These are phyloP conservation scores for Abrus pulchellus DNA, from an alignment of 306 rosid species.

Conservation along the genomic window DNA sequence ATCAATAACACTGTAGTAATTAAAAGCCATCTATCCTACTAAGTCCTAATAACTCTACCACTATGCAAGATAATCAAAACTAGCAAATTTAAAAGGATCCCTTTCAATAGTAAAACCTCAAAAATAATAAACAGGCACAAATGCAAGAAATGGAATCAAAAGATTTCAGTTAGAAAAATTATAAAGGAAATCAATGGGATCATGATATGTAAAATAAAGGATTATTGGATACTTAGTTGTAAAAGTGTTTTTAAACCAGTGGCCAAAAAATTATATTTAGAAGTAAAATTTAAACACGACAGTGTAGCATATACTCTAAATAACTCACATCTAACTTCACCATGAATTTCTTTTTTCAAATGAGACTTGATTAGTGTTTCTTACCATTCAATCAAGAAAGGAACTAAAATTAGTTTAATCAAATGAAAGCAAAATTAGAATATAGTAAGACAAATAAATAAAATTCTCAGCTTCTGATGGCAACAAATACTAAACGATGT, in stretches of 20 bases:
- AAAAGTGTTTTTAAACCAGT: neutral
- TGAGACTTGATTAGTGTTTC: conserved; percentile 22
- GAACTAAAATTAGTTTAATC: conserved; percentile 33
- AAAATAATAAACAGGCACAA: neutral
- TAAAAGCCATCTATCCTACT: conserved; percentile 24
- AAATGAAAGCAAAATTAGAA: conserved; percentile 30
- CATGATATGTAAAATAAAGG: conserved; percentile 8
- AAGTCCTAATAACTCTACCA: neutral
- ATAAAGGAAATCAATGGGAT: conserved; percentile 13
- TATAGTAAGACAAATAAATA: conserved; percentile 10
- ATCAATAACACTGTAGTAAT: conserved; percentile 25
- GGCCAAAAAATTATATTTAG: neutral
- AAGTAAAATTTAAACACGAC: conserved; percentile 19
- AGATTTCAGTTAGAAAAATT: conserved; percentile 1
- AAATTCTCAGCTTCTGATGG: conserved; percentile 19
- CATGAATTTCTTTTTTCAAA: conserved; percentile 3
- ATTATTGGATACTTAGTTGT: neutral
- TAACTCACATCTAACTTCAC: conserved; percentile 9
- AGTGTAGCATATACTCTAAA: conserved; percentile 19
- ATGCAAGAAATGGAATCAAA: conserved; percentile 13
- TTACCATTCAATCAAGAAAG: conserved; percentile 7
- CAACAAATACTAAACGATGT: conserved; percentile 22
- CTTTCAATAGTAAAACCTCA: conserved; percentile 26
- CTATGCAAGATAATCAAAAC: neutral
- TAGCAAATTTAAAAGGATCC: neutral